Conservation (phyloP, 371 early-diverging fungal genomes). For the Vairimorpha necatrix region DNA sequence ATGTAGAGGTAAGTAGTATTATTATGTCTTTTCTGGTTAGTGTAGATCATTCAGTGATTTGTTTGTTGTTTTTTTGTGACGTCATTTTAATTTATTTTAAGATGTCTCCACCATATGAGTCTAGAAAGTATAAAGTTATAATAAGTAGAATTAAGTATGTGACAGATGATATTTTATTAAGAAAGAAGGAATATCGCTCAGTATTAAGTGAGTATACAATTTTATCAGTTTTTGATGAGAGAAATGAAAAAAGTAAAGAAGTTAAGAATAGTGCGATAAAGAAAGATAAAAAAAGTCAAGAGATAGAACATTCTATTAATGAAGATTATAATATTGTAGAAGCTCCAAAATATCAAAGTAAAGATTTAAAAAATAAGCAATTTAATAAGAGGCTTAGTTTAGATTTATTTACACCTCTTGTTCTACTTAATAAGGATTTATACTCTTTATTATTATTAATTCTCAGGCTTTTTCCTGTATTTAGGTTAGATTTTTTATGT, state of each 20-base stretch:
- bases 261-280: not conserved
- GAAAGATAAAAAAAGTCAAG: not conserved
- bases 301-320: not conserved
- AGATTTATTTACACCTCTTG: conserved; percentile 6
- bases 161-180: not conserved
- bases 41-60: not conserved
- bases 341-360: not conserved
- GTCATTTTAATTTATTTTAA: too few relatives aligned
- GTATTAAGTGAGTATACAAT: not conserved
- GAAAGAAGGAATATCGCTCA: not conserved
- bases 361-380: not conserved
- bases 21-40: not conserved
- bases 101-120: not conserved
- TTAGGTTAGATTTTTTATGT: not conserved
- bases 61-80: not conserved
- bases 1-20: not conserved
- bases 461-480: not conserved
- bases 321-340: not conserved
- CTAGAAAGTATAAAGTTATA: not conserved
- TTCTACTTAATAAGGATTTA: not conserved
- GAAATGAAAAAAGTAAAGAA: not conserved
- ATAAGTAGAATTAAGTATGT: not conserved
- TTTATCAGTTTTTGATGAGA: not conserved
- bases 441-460: not conserved
- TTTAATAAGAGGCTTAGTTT: not conserved